Percentiles rank a stretch among this genome's conserved stretches.
Evolutionary conservation across 2,329 filamentous ascomycete species (phyloP).

Genomic region (Hymenoscyphus fructigenus): DNA sequence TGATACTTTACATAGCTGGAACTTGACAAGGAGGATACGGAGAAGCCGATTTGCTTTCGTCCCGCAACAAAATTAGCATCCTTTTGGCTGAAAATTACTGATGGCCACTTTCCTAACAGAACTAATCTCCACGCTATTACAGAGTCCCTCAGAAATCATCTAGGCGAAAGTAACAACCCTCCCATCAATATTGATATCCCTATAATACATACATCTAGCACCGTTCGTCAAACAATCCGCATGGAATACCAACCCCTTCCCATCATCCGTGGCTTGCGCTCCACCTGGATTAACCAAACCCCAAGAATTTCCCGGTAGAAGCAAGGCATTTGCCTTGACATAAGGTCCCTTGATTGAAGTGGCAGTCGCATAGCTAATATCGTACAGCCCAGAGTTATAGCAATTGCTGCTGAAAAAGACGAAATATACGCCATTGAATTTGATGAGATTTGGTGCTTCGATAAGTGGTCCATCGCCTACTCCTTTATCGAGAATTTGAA

Average conservation of each 20-base stretch:
- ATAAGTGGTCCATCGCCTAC: slow-evolving; percentile 53
- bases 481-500: slow-evolving; percentile 47
- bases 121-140: too few species aligned
- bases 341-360: neutral
- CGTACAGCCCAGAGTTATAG: slow-evolving; percentile 53
- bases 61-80: too few species aligned
- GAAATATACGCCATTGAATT: slow-evolving; percentile 51
- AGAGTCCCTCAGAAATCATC: neutral
- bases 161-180: neutral
- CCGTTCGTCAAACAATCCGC: slow-evolving; percentile 1
- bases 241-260: neutral
- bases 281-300: neutral
- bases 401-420: slow-evolving; percentile 64
- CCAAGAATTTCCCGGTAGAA: neutral
- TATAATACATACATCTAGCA: slow-evolving; percentile 1
- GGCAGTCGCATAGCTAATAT: slow-evolving; percentile 39
- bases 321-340: neutral
- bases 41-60: too few species aligned
- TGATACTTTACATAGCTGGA: too few species aligned
- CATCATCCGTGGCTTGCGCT: neutral
- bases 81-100: too few species aligned
- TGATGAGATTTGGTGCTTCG: slow-evolving; percentile 58
- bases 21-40: too few species aligned
- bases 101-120: too few species aligned
- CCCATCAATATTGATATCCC: neutral